Evolutionary conservation across 1,284 basidiomycete species (phyloP), one percentile per base, ranked within the genome.

Genomic region (Ceratorhiza oryzae-sativae): DNA sequence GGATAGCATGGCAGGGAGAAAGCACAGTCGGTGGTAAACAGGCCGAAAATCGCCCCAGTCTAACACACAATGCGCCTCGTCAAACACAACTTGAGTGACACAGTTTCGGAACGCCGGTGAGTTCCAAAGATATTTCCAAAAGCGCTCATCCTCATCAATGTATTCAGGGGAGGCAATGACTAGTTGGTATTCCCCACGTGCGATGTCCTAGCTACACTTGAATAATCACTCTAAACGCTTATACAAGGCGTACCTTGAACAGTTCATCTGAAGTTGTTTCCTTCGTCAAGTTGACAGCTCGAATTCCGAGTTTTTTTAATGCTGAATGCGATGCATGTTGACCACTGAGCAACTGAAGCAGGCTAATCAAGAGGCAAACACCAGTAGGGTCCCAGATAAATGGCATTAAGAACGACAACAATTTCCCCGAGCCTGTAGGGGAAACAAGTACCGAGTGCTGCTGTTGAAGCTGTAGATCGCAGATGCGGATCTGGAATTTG

Each of bases 91-190:
- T 13, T n/a, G 59, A 6, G 6, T 61, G 4, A 61, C 59, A 18
- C 25, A 30, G 6, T 25, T 32, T 3, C 12, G 9, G 30, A 63
- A 63, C 1, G 2, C 20, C 6, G 45, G 10, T 3, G 46, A 49
- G 12, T 46, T 18, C 61, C 61, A 63, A 1, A 63, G 46, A 39
- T 39, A 39, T 13, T 25, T 10, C 25, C 23, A 12, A n/a, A 63
- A 63, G 1, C 48, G 45, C 5, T 45, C 8, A 25, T 63, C 61
- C 27, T 63, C 41, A 8, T 25, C 61, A 12, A 63, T 32, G 18
- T 63, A 63, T 27, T 63, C 61, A 6, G 61, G 61, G 3, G 61
- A 63, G 3, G 61, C 61, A 4, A 63, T 30, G 5, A 63, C 61
- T 5, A 63, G 46, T 13, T 49, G 32, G n/a, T 51, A 63, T 1